Percentiles rank a stretch among this genome's conserved stretches.
These are phyloP conservation scores for Tricholoma bakamatsutake DNA, from an alignment of 768 basidiomycete species.

Conservation along the genomic window DNA sequence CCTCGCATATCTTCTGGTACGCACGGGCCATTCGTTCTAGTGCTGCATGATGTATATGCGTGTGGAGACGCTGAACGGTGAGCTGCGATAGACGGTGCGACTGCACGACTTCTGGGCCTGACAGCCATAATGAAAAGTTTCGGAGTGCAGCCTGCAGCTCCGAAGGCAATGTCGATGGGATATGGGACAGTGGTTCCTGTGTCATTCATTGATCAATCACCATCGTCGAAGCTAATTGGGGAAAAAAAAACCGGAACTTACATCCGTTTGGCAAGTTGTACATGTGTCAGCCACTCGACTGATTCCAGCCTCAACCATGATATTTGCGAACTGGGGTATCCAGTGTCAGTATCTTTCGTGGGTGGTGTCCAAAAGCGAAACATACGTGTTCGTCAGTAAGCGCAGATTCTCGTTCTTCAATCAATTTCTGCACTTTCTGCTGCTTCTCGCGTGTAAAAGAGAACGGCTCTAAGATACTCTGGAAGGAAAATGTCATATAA, in stretches of 20 bases:
- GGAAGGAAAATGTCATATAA: not conserved
- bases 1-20: constrained; percentile 71
- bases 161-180: constrained; percentile 59
- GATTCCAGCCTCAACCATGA: constrained; percentile 52
- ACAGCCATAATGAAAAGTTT: constrained; percentile 81
- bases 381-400: constrained; percentile 69
- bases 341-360: not conserved
- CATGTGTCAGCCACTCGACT: constrained; percentile 39
- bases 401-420: no score
- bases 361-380: constrained; percentile 6
- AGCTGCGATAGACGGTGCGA: constrained; percentile 76
- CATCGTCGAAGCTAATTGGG: not conserved
- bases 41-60: constrained; percentile 70
- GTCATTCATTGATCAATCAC: not conserved
- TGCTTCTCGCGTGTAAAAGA: no score
- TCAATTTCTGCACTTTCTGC: no score
- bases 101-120: constrained; percentile 72
- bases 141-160: constrained; percentile 58
- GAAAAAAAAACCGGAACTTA: constrained; percentile 14
- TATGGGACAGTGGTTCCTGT: constrained; percentile 68
- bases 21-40: constrained; percentile 60
- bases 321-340: constrained; percentile 36
- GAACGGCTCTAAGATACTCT: no score
- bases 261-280: constrained; percentile 31
- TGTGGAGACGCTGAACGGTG: constrained; percentile 57